A percentile compares a stretch with the other conserved stretches of the same genome.
Conservation (phyloP, 805 yeast genomes). For the Candida berthetii region DNA sequence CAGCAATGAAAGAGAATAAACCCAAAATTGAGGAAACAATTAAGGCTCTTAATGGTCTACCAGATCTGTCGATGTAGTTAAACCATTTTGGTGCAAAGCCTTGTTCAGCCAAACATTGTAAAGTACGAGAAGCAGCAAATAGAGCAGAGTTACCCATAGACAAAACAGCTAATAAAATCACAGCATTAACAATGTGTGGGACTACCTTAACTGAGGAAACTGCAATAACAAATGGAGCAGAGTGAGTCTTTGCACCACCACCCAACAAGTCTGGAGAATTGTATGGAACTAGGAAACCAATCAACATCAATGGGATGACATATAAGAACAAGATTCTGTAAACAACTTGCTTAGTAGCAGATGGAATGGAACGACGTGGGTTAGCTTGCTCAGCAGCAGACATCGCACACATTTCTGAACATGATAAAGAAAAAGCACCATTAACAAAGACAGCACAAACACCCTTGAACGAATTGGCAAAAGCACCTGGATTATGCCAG, state of each 20-base stretch:
- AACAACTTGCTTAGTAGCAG: conserved; percentile 59
- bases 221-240: conserved; percentile 77
- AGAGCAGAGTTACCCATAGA: conserved; percentile 76
- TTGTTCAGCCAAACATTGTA: conserved; percentile 63
- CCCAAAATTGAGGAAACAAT: conserved; percentile 46
- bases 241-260: conserved; percentile 43
- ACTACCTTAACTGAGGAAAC: conserved; percentile 52
- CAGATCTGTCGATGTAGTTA: conserved; percentile 48
- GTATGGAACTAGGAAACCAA: conserved; percentile 58
- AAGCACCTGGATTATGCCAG: conserved; percentile 55
- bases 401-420: conserved; percentile 59
- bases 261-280: conserved; percentile 43
- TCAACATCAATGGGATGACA: conserved; percentile 43
- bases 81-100: conserved; percentile 56
- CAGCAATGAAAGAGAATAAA: conserved; percentile 60
- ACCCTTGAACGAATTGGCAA: conserved; percentile 45
- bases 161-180: conserved; percentile 63
- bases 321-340: conserved; percentile 60
- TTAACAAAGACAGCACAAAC: conserved; percentile 59
- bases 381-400: conserved; percentile 63
- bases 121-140: conserved; percentile 66
- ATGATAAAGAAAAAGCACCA: conserved; percentile 59
- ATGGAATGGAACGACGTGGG: conserved; percentile 52
- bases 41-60: conserved; percentile 54
- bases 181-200: conserved; percentile 71